phyloP scores from a whole-genome alignment of 2,329 filamentous ascomycete genomes.

The Oidium heveae region DNA sequence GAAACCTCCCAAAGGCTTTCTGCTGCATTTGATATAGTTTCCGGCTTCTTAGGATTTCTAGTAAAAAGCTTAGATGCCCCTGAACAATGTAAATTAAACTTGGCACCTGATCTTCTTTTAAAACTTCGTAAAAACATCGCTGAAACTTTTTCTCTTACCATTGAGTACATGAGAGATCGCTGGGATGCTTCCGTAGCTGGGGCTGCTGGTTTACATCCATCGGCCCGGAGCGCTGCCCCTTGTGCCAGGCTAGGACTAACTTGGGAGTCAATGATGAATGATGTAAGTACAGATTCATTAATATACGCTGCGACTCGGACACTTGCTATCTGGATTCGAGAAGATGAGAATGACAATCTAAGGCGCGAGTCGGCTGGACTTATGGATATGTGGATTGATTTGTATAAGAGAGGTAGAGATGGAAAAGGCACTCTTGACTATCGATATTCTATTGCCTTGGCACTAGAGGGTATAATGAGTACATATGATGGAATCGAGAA shows the following conservation, averaged over 20 bases:
- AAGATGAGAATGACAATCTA: constrained; percentile 36
- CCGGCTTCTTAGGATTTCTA: constrained; percentile 31
- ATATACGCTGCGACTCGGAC: constrained; percentile 31
- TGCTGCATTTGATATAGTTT: constrained; percentile 35
- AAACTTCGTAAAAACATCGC: constrained; percentile 33
- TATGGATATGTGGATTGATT: constrained; percentile 35
- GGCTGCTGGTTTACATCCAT: constrained; percentile 32
- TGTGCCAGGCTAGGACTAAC: constrained; percentile 23
- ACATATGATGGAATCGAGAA: constrained; percentile 16
- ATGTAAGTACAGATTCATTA: constrained; percentile 27
- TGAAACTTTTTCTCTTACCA: constrained; percentile 35
- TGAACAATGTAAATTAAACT: constrained; percentile 16
- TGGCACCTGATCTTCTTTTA: constrained; percentile 32
- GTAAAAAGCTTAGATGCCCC: constrained; percentile 24
- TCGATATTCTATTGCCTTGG: constrained; percentile 29
- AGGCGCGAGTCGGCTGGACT: constrained; percentile 24
- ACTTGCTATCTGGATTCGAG: constrained; percentile 40
- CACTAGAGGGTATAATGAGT: constrained; percentile 30
- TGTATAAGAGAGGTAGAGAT: constrained; percentile 21
- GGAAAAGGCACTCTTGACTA: constrained; percentile 21
- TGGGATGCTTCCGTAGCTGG: constrained; percentile 42
- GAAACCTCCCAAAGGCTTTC: constrained; percentile 27
- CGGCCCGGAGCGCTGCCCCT: constrained; percentile 21
- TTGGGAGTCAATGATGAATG: constrained; percentile 29
- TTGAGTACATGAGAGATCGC: constrained; percentile 43